These are phyloP conservation scores for Bassia scoparia DNA, from an alignment of 148 eudicot species.

Conservation along the genomic window DNA sequence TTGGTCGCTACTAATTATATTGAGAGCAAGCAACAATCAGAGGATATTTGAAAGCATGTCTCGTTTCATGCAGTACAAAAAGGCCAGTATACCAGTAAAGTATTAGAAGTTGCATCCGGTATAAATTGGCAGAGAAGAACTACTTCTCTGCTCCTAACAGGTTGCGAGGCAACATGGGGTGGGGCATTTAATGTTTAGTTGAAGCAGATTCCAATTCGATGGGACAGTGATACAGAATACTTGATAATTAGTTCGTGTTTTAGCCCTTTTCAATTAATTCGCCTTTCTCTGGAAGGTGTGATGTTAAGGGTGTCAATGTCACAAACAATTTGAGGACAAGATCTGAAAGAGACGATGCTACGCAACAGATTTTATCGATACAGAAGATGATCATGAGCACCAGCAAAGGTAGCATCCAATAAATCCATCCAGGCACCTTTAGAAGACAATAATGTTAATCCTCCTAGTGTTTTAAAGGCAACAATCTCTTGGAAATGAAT, in stretches of 20 bases:
- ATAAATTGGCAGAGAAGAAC: too few species aligned
- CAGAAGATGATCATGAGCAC: background rate
- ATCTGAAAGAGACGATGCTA: background rate
- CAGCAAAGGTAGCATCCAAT: background rate
- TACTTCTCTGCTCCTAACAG: too few species aligned
- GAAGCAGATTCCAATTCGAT: too few species aligned
- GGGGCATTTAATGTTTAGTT: too few species aligned
- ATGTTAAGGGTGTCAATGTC: background rate
- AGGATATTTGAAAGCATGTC: background rate
- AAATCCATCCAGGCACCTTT: background rate
- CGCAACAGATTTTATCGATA: background rate
- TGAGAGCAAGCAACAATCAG: background rate
- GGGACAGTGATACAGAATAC: too few species aligned
- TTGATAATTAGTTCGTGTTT: too few species aligned
- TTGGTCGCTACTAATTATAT: background rate
- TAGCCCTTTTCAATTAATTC: background rate
- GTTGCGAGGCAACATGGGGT: background rate
- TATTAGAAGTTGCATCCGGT: too few species aligned
- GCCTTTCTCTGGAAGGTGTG: background rate
- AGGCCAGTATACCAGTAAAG: too few species aligned
- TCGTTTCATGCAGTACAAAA: too few species aligned
- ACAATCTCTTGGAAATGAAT: too few species aligned
- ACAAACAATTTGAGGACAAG: background rate
- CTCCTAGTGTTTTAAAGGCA: too few species aligned
- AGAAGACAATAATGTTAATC: too few species aligned